Conservation (phyloP, 2,329 filamentous ascomycete species). For the Colletotrichum melonis region DNA sequence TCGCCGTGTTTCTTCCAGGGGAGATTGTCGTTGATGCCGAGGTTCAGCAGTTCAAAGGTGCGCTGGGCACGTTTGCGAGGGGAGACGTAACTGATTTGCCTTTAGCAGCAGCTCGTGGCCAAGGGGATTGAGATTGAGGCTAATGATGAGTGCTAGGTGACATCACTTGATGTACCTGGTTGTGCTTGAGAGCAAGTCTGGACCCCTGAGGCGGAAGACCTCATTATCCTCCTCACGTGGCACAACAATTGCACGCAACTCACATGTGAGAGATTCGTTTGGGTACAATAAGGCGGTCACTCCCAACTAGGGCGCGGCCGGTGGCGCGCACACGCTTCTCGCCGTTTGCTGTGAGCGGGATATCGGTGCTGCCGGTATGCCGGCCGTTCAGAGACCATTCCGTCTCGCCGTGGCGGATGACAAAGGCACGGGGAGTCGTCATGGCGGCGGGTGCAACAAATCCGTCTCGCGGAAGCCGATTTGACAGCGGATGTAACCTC, state of each 20-base stretch:
- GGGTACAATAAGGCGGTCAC: conserved; percentile 87
- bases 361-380: conserved; percentile 88
- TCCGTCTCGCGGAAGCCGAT: not conserved
- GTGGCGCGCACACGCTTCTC: conserved; percentile 82
- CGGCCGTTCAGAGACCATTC: conserved; percentile 91
- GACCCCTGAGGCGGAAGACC: not conserved
- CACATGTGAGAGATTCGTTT: conserved; percentile 85
- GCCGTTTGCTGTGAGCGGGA: conserved; percentile 84
- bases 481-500: conserved; percentile 17
- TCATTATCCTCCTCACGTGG: too few relatives aligned
- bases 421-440: conserved; percentile 77
- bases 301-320: conserved; percentile 84
- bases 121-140: not conserved
- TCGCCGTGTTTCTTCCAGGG: conserved; percentile 74
- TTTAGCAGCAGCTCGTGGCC: not conserved
- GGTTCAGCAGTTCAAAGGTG: conserved; percentile 88
- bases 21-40: conserved; percentile 75
- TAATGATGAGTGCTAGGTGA: not conserved
- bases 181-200: not conserved
- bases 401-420: conserved; percentile 92
- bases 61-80: conserved; percentile 85
- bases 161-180: not conserved
- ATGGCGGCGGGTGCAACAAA: conserved; percentile 2
- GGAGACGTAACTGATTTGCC: conserved; percentile 76
- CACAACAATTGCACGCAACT: conserved; percentile 44